Base-by-base conservation (phyloP, 2,329 filamentous ascomycete genomes). In the Monosporascus sp. region DNA sequence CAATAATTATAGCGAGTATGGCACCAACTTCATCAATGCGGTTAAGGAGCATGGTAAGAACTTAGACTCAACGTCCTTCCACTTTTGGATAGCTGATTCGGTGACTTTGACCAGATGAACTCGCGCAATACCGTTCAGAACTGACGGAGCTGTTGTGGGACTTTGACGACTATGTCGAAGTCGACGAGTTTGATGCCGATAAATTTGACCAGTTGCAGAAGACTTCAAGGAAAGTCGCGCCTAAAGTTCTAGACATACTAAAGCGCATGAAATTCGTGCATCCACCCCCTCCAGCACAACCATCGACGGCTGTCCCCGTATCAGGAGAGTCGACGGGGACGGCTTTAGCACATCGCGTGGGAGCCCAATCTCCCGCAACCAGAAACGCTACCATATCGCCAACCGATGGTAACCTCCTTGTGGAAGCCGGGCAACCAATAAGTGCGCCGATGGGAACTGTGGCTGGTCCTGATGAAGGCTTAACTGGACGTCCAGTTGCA, bases 151-250 rank as follows among this genome's bases (percentile, higher is more conserved):
- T 81, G 24, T 65, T 82, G 7, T 84, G 79, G 74, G 79, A 79
- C 50, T 82, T 84, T 58, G 80, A 84, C 52, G 79, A 83, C 51
- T 81, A 71, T 57, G 65, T 77, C 55, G 76, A 79, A 49, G 59
- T 68, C 16, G 74, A 78, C 37, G 71, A 71, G 24, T 83, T 82
- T 55, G 77, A 82, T n/a, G 64, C 69, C 26, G 71, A 70, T 19
- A 78, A 77, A 55, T 83, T 77, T 51, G 64, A 70, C 19, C 72
- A 78, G 57, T 68, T 82, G 4, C 76, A 78, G 60, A 71, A 72
- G 38, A 60, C 74, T 5, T 78, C 77, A 17, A 73, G 78, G 51
- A 74, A 74, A 49, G 72, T 75, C 1, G 78, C 79, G 1, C 73
- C 77, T 1, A 72, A 70, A 49, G 75, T 81, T 14, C 68, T 74